A percentile compares a stretch with the other conserved stretches of the same genome.
Evolutionary conservation across 202 grass and related monocot genomes (phyloP).

Genomic region (Miscanthus sacchariflorus): DNA sequence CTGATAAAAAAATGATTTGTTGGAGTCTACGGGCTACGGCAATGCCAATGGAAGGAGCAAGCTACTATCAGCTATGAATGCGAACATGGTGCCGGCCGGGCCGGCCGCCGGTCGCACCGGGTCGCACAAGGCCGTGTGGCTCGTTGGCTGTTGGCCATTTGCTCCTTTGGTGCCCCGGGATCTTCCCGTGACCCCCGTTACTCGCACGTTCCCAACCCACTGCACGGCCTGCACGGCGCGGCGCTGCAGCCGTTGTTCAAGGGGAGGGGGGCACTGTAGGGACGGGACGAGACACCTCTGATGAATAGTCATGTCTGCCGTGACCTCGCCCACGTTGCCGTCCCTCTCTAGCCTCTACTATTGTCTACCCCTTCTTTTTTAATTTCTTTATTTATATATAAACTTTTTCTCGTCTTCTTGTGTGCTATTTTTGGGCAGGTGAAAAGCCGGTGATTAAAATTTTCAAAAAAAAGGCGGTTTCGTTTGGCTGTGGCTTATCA

Average conservation of each 20-base stretch:
- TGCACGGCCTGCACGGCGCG: neutral
- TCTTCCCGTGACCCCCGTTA: constrained; percentile 37
- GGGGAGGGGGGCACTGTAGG: neutral
- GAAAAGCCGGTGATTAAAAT: neutral
- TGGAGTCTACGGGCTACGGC: neutral
- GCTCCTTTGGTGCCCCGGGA: neutral
- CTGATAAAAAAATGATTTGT: neutral
- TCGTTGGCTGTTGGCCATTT: neutral
- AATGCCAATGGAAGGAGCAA: neutral
- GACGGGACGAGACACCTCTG: neutral
- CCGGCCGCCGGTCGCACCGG: constrained; percentile 31
- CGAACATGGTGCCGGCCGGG: constrained; percentile 16
- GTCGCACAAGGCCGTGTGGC: neutral
- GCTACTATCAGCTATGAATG: constrained; percentile 22
- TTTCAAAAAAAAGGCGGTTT: neutral
- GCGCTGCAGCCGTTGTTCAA: constrained; percentile 29
- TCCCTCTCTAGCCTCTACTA: neutral
- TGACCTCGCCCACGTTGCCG: constrained; percentile 14
- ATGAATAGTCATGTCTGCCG: constrained; percentile 26
- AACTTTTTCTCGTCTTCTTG: neutral
- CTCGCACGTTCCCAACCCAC: constrained; percentile 28
- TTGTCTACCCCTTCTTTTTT: neutral
- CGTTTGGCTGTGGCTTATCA: no score
- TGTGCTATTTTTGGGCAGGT: constrained; percentile 35
- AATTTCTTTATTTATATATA: neutral